Conservation (phyloP, 23 red algal species). For the Gracilaria caudata region DNA sequence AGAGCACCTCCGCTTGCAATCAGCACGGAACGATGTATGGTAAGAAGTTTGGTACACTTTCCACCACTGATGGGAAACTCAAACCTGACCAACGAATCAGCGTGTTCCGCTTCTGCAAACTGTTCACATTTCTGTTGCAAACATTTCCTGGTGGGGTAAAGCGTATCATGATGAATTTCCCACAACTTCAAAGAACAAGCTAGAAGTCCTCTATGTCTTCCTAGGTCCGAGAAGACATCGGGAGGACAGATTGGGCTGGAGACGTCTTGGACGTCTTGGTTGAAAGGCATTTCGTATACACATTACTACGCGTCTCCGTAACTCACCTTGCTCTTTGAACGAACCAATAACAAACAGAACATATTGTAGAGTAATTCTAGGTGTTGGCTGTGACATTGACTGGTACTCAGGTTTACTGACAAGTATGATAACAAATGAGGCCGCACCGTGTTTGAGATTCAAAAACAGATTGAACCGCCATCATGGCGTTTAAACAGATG, state of each 20-base stretch:
- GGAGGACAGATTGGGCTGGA: not conserved
- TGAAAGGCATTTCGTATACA: not conserved
- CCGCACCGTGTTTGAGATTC: not conserved
- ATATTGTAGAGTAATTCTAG: no score
- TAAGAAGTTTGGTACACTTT: no score
- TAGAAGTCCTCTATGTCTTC: not conserved
- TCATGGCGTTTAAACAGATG: no score
- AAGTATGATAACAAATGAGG: not conserved
- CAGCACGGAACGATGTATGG: not conserved
- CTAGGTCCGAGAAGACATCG: not conserved
- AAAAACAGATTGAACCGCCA: no score
- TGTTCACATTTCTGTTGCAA: not conserved
- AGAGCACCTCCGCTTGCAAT: constrained; percentile 15
- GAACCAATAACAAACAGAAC: not conserved
- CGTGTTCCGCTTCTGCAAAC: not conserved
- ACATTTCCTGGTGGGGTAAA: not conserved
- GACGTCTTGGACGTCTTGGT: not conserved
- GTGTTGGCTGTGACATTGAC: no score
- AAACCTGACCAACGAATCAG: not conserved
- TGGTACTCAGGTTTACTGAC: not conserved
- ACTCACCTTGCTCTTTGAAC: not conserved
- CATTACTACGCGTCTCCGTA: not conserved
- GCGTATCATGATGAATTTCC: not conserved
- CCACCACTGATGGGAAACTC: not conserved
- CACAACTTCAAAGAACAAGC: not conserved